Conservation (phyloP, 75 land plant genomes). For the Cunninghamia lanceolata region DNA sequence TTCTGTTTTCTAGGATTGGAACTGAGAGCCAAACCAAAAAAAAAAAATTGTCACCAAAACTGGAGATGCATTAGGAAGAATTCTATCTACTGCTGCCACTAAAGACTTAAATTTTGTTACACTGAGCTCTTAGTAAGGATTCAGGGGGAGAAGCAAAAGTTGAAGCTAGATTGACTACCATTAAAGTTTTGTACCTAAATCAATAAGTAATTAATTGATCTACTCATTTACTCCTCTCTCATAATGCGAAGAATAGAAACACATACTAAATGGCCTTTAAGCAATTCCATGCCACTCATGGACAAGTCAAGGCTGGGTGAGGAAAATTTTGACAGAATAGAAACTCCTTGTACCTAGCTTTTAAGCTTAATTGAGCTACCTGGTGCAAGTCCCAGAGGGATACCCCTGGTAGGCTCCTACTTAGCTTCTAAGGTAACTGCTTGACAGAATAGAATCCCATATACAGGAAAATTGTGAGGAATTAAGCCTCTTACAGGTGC, state of each 20-base stretch:
- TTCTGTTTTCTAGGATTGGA: not conserved
- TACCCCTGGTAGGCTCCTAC: no score
- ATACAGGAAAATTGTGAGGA: no score
- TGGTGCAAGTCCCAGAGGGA: no score
- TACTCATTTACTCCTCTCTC: not conserved
- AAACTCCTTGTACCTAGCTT: no score
- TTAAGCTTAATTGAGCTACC: no score
- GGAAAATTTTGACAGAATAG: no score
- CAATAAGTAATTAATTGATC: not conserved
- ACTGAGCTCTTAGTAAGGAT: not conserved
- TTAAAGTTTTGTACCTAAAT: not conserved
- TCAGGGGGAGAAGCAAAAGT: not conserved
- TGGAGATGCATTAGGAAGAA: not conserved
- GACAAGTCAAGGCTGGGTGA: no score
- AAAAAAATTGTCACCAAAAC: not conserved
- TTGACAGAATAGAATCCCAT: no score
- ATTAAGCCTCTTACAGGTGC: no score
- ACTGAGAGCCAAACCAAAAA: not conserved
- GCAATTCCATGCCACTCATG: no score
- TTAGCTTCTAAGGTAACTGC: no score
- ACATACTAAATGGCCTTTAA: not conserved
- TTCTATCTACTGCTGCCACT: not conserved
- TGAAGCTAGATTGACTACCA: not conserved
- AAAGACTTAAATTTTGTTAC: no score
- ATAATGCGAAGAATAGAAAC: slow-evolving; percentile 1